Evolutionary conservation across 2,329 filamentous ascomycete species (phyloP).

Genomic region (Ophiostoma himal-ulmi): DNA sequence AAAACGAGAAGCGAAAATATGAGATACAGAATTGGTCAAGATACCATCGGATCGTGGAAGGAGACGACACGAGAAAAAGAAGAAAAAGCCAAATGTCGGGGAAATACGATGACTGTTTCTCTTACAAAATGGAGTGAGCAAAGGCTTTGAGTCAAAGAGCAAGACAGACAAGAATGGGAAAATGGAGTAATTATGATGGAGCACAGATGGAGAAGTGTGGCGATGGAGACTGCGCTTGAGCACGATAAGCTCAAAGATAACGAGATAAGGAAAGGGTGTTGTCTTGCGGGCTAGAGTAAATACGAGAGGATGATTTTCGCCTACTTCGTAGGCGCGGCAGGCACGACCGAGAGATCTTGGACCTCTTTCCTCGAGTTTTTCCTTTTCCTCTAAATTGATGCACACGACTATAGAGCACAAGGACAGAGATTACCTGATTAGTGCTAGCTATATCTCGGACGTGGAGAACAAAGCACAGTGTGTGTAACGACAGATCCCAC

Average conservation of each 20-base stretch:
- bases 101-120: conserved; percentile 3
- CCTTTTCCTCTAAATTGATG: background rate
- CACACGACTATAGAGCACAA: background rate
- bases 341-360: background rate
- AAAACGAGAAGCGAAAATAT: background rate
- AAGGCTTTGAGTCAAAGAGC: conserved; percentile 13
- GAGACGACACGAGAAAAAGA: background rate
- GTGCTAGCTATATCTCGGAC: background rate
- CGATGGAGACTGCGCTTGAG: conserved; percentile 17
- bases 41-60: background rate
- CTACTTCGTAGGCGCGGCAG: background rate
- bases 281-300: too few relatives aligned
- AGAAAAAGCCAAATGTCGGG: background rate
- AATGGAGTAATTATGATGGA: conserved; percentile 5
- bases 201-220: conserved; percentile 15
- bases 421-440: background rate
- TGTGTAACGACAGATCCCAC: background rate
- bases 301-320: too few relatives aligned
- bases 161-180: conserved; percentile 9
- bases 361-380: background rate
- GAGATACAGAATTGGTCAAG: background rate
- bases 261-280: background rate
- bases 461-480: background rate
- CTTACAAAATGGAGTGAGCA: background rate
- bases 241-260: conserved; percentile 15